A percentile compares a stretch with the other conserved stretches of the same genome.
These are phyloP conservation scores for Heliamphora exappendiculata DNA, from an alignment of 148 eudicot species.

Conservation along the genomic window DNA sequence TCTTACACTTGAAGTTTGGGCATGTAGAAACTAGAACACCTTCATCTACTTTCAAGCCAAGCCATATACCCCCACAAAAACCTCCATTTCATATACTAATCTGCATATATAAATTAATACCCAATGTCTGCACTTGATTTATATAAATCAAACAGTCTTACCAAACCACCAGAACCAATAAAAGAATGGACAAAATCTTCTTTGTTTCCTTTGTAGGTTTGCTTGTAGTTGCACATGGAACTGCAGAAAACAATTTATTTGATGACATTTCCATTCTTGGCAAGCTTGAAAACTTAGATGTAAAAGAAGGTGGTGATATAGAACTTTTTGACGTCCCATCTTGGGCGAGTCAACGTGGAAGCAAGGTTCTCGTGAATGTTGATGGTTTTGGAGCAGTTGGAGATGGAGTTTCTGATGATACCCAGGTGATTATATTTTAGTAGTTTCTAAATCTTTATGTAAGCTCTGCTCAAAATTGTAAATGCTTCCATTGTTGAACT, in stretches of 20 bases:
- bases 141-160: constrained; percentile 30
- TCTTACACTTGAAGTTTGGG: constrained; percentile 85
- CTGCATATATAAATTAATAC: constrained; percentile 56
- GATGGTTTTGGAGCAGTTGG: constrained; percentile 88
- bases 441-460: background rate
- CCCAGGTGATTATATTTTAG: constrained; percentile 41
- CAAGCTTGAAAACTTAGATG: constrained; percentile 43
- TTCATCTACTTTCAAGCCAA: constrained; percentile 90
- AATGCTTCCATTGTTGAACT: background rate
- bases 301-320: constrained; percentile 40
- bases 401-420: constrained; percentile 82
- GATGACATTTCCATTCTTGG: constrained; percentile 29
- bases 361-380: constrained; percentile 65
- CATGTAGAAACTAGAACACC: constrained; percentile 47
- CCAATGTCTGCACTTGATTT: constrained; percentile 28
- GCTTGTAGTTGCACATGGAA: constrained; percentile 37
- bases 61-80: constrained; percentile 45
- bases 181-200: constrained; percentile 41
- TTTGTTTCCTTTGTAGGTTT: constrained; percentile 33
- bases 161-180: constrained; percentile 21
- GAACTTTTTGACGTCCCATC: constrained; percentile 32
- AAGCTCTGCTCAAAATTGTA: background rate
- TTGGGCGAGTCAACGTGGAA: constrained; percentile 33
- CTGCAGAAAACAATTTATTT: constrained; percentile 24
- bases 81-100: constrained; percentile 40